phyloP scores from a whole-genome alignment of 805 yeast species.

The Nadsonia fulvescens region DNA sequence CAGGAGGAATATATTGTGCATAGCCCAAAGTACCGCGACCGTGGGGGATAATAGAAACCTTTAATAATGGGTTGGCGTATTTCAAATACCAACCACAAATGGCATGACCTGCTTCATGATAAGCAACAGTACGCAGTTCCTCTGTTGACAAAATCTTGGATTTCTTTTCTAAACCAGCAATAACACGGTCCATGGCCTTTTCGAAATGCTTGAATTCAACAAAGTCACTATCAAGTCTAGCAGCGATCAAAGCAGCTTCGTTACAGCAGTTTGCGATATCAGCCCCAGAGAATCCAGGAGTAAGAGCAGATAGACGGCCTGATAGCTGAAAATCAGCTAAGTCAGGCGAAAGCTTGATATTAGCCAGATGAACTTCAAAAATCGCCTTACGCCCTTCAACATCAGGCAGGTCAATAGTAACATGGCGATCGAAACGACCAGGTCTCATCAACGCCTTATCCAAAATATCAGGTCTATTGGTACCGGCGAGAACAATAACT shows the following conservation, averaged over 20 bases:
- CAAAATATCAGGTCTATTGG: slow-evolving; percentile 85
- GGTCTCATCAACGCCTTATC: slow-evolving; percentile 92
- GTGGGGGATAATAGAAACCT: slow-evolving; percentile 92
- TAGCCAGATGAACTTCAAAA: slow-evolving; percentile 67
- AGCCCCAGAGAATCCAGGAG: slow-evolving; percentile 98
- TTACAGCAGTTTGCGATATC: slow-evolving; percentile 94
- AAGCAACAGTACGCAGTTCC: slow-evolving; percentile 83
- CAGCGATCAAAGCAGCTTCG: slow-evolving; percentile 95
- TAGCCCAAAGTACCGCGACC: slow-evolving; percentile 96
- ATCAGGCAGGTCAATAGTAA: slow-evolving; percentile 82
- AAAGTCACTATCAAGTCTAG: slow-evolving; percentile 53
- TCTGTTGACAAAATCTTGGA: slow-evolving; percentile 65
- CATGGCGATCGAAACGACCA: slow-evolving; percentile 92
- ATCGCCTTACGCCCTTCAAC: slow-evolving; percentile 89
- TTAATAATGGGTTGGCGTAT: slow-evolving; percentile 81
- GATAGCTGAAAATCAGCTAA: slow-evolving; percentile 45
- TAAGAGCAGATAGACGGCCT: slow-evolving; percentile 82
- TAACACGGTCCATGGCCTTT: slow-evolving; percentile 90
- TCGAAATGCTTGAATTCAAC: slow-evolving; percentile 76
- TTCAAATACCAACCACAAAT: slow-evolving; percentile 92
- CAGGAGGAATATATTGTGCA: slow-evolving; percentile 94
- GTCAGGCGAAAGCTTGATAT: slow-evolving; percentile 40
- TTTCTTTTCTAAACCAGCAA: slow-evolving; percentile 90
- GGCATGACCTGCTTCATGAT: slow-evolving; percentile 98
- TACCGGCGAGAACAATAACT: slow-evolving; percentile 93